A percentile compares a stretch with the other conserved stretches of the same genome.
These are phyloP conservation scores for Plasmodium reichenowi DNA, from an alignment of 169 alveolate genomes.

Conservation along the genomic window DNA sequence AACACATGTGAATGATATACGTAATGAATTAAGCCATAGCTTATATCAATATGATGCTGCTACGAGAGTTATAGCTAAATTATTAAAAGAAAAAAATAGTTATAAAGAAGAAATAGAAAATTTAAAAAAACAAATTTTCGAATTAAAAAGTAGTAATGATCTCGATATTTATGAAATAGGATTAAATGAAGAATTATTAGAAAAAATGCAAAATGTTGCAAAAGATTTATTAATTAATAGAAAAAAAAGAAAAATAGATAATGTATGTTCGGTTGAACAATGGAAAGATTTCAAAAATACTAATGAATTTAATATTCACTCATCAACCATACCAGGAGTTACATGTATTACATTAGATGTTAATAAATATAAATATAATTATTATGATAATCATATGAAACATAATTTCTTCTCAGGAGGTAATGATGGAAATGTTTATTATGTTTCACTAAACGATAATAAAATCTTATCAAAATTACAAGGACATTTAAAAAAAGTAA, in stretches of 20 bases:
- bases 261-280: conserved; percentile 35
- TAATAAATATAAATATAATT: conserved; percentile 29
- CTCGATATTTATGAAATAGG: conserved; percentile 78
- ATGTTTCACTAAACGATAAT: conserved; percentile 80
- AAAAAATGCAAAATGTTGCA: conserved; percentile 81
- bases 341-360: conserved; percentile 78
- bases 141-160: conserved; percentile 81
- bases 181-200: conserved; percentile 78
- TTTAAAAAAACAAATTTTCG: conserved; percentile 85
- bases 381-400: conserved; percentile 56
- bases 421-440: conserved; percentile 85
- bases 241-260: conserved; percentile 81
- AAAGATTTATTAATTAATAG: conserved; percentile 82
- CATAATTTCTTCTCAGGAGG: conserved; percentile 88
- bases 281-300: conserved; percentile 74
- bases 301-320: conserved; percentile 82
- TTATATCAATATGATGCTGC: conserved; percentile 99
- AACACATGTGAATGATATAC: conserved; percentile 87
- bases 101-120: conserved; percentile 89
- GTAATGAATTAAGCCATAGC: conserved; percentile 96
- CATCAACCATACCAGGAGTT: conserved; percentile 84
- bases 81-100: conserved; percentile 95
- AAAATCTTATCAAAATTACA: conserved; percentile 77
- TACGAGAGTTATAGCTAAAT: conserved; percentile 96
- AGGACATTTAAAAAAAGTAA: conserved; percentile 84